phyloP scores from a whole-genome alignment of 2,329 filamentous ascomycete genomes.

The Diaporthe citriasiana region DNA sequence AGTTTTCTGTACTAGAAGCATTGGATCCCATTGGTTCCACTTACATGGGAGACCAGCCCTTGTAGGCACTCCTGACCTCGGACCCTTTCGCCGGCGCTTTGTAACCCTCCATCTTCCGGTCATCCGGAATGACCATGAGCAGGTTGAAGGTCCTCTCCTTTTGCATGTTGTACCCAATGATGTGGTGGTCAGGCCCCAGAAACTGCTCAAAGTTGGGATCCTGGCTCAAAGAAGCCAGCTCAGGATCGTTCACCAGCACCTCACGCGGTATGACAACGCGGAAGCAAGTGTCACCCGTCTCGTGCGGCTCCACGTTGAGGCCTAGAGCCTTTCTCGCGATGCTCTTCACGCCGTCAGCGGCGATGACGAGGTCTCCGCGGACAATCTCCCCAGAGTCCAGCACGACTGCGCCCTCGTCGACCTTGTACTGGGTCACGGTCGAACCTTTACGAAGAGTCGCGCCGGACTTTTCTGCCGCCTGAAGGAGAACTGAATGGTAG shows the following conservation, averaged over 20 bases:
- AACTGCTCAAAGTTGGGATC: slow-evolving; percentile 42
- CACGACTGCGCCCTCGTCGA: slow-evolving; percentile 30
- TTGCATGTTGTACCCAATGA: slow-evolving; percentile 42
- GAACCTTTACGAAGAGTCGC: slow-evolving; percentile 34
- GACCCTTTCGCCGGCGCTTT: slow-evolving; percentile 35
- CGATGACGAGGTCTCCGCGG: slow-evolving; percentile 37
- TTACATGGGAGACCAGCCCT: slow-evolving; percentile 39
- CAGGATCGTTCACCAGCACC: slow-evolving; percentile 23
- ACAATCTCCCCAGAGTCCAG: slow-evolving; percentile 37
- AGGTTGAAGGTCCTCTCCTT: slow-evolving; percentile 40
- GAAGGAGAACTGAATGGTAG: slow-evolving; percentile 37
- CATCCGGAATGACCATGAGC: slow-evolving; percentile 41
- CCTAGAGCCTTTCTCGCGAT: slow-evolving; percentile 36
- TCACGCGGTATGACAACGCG: slow-evolving; percentile 36
- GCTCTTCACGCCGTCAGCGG: slow-evolving; percentile 37
- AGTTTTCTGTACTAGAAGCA: not conserved
- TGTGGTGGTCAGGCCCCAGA: slow-evolving; percentile 40
- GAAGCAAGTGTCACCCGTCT: slow-evolving; percentile 41
- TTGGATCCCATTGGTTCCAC: not conserved
- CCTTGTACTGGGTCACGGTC: slow-evolving; percentile 28
- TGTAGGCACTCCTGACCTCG: slow-evolving; percentile 39
- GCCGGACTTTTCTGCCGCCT: slow-evolving; percentile 31
- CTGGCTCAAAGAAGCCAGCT: slow-evolving; percentile 34
- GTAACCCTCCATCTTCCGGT: slow-evolving; percentile 40
- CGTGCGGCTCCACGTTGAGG: slow-evolving; percentile 39